Base-by-base conservation (phyloP, 2,329 filamentous ascomycete genomes). In the Epichloe scottii region DNA sequence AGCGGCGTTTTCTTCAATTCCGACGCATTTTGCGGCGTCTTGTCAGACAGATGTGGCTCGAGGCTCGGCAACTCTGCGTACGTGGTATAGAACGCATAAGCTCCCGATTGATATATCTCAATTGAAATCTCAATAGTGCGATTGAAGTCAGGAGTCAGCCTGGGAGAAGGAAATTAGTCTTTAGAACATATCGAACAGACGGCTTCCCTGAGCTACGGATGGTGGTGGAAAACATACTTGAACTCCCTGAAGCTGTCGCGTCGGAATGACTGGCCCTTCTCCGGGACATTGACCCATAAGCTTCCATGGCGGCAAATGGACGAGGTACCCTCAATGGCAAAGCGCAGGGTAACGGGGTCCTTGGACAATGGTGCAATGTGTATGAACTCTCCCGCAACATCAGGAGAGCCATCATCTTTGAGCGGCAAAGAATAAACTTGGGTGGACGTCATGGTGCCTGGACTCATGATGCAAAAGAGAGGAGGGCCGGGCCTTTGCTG, bases 261-360 rank as follows among this genome's bases (percentile, higher is more conserved):
- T 57, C 81, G 78, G 64, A 97, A 98, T 42, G 81, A 71, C 47
- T 81, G 72, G 53, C 84, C 89, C 60, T 83, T 75, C 54, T 84
- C 79, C 7, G 93, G 93, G 54, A 97, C 87, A 67, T 98, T 98
- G 62, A 95, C 85, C 91, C 93, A 98, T 56, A 98, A 76, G 64
- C 87, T 96, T 53, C 94, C 93, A 69, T 95, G 77, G 58, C 89
- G 82, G 68, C 90, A 96, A 73, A 98, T 93, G 55, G 91, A 95
- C 65, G 91, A 95, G 52, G 89, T 91, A 55, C 93, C 90, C 68
- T 96, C 87, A 59, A 96, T 91, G 59, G 89, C 81, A 68, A 98
- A 95, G 53, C 91, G 84, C 52, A 96, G 74, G 49, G 79, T 79
- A 62, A 97, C 84, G 41, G 85, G 85, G n/a, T 84, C 77, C 40